These are phyloP conservation scores for Taphrina populina DNA, from an alignment of 1,139 yeast genomes.

Conservation along the genomic window DNA sequence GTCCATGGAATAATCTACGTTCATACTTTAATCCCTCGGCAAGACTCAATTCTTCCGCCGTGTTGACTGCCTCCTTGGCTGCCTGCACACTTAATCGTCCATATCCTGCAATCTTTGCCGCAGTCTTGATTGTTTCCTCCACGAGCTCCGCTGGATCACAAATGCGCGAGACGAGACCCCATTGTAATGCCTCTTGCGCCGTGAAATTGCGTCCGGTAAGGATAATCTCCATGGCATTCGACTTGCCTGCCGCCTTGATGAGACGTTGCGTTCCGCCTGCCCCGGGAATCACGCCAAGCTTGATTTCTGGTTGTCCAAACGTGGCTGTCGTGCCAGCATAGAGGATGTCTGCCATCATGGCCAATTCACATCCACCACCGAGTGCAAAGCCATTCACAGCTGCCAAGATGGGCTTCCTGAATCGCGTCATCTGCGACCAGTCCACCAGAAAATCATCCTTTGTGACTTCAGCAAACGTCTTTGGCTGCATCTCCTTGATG, in stretches of 20 bases:
- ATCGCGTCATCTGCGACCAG: conserved; percentile 47
- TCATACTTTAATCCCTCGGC: conserved; percentile 50
- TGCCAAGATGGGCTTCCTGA: conserved; percentile 53
- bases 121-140: conserved; percentile 51
- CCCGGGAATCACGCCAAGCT: conserved; percentile 56
- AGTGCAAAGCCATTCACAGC: conserved; percentile 57
- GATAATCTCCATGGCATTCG: conserved; percentile 53
- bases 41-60: conserved; percentile 47
- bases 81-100: conserved; percentile 52
- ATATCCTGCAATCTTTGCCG: conserved; percentile 48
- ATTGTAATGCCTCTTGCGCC: conserved; percentile 51
- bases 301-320: conserved; percentile 58
- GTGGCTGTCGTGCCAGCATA: conserved; percentile 54
- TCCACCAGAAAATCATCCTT: conserved; percentile 46
- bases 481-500: conserved; percentile 53
- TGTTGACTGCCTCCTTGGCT: conserved; percentile 52
- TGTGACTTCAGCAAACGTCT: conserved; percentile 47
- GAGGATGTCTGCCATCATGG: conserved; percentile 55
- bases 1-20: conserved; percentile 50
- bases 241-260: conserved; percentile 52
- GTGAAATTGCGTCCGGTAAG: conserved; percentile 52
- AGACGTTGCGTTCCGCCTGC: conserved; percentile 57
- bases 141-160: conserved; percentile 49
- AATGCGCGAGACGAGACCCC: conserved; percentile 54
- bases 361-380: conserved; percentile 58